Conservation (phyloP, 495 filamentous ascomycete genomes). For the Penicillium paradoxum region DNA sequence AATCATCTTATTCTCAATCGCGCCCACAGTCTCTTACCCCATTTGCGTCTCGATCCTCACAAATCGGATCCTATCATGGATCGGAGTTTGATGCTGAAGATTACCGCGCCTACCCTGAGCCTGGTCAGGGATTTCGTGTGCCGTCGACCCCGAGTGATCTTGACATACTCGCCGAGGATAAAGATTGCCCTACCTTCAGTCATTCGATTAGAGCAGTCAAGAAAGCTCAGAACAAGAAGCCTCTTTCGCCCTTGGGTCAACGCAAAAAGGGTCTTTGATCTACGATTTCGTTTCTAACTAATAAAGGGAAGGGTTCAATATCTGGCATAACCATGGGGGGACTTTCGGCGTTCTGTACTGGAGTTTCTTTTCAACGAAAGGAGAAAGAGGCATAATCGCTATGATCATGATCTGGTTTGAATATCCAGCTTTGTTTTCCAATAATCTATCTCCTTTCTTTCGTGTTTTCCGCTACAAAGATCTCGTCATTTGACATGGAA, state of each 20-base stretch:
- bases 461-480: neutral
- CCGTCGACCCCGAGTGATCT: constrained; percentile 33
- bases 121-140: constrained; percentile 49
- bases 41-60: neutral
- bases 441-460: neutral
- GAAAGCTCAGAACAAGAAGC: constrained; percentile 3
- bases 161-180: constrained; percentile 41
- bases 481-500: neutral
- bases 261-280: neutral
- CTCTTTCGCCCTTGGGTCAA: neutral
- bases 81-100: constrained; percentile 38
- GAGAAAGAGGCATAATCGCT: neutral
- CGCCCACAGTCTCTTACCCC: neutral
- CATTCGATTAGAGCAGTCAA: constrained; percentile 30
- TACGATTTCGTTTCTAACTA: neutral
- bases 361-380: neutral
- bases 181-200: constrained; percentile 41
- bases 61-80: constrained; percentile 5
- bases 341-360: neutral
- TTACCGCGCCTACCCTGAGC: constrained; percentile 60
- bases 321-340: neutral
- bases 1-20: neutral
- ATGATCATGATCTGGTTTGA: neutral
- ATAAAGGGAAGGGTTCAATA: neutral
- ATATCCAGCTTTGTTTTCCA: no score